Conservation (phyloP, 352 stramenopile genomes). For the Phytophthora pini region DNA sequence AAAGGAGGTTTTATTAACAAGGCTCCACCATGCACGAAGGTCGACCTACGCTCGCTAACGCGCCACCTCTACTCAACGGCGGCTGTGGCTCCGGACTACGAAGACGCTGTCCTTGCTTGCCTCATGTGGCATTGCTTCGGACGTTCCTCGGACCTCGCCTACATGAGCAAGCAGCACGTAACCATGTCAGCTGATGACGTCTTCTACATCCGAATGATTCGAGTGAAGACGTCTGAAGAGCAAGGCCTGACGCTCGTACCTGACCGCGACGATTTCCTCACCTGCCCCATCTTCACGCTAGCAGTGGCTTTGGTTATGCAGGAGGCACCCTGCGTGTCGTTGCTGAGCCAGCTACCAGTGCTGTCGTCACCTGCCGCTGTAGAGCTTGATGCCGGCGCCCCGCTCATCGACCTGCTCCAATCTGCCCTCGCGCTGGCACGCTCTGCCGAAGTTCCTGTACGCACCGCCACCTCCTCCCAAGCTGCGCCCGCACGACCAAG, state of each 20-base stretch:
- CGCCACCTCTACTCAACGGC: not conserved
- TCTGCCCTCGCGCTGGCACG: no score
- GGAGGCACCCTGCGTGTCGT: not conserved
- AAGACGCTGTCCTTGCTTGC: not conserved
- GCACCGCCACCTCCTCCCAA: not conserved
- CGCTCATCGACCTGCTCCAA: not conserved
- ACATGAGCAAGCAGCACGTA: not conserved
- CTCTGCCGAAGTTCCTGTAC: no score
- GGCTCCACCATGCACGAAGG: not conserved
- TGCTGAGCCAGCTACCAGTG: not conserved
- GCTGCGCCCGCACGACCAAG: no score
- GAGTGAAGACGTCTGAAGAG: not conserved
- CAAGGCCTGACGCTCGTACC: not conserved
- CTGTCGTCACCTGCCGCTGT: not conserved
- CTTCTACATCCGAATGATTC: not conserved
- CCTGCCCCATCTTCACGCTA: not conserved
- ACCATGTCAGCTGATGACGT: not conserved
- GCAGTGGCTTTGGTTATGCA: not conserved
- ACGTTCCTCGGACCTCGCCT: not conserved
- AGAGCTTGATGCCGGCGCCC: not conserved
- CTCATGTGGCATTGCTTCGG: slow-evolving; percentile 1
- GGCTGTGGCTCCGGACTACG: not conserved
- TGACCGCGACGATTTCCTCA: not conserved
- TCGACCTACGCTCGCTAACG: not conserved
- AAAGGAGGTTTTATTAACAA: not conserved